A percentile compares a stretch with the other conserved stretches of the same genome.
Conservation (phyloP, 768 basidiomycete genomes). For the Tylopilus plumbeoviolaceoides region DNA sequence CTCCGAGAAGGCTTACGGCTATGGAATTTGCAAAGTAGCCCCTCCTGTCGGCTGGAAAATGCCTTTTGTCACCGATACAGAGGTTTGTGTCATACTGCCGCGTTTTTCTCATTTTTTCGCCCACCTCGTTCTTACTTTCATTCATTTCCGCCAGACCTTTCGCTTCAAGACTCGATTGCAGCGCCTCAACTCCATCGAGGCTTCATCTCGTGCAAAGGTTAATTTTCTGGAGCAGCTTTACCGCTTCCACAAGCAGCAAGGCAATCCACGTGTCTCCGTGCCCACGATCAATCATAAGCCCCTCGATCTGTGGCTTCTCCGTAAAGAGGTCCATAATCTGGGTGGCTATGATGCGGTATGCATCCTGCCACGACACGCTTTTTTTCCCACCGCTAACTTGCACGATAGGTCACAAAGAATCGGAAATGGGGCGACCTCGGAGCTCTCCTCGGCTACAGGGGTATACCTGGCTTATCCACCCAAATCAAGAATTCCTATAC, state of each 20-base stretch:
- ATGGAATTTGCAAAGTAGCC: constrained; percentile 94
- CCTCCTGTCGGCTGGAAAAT: constrained; percentile 93
- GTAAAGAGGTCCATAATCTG: constrained; percentile 85
- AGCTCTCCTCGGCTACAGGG: constrained; percentile 75
- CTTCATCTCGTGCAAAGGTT: constrained; percentile 91
- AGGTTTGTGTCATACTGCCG: constrained; percentile 51
- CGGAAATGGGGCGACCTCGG: constrained; percentile 91
- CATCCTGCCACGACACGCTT: constrained; percentile 14
- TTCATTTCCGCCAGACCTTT: constrained; percentile 53
- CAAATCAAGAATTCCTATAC: constrained; percentile 89
- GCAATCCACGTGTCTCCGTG: constrained; percentile 84
- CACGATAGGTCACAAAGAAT: constrained; percentile 65
- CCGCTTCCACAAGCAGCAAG: constrained; percentile 94
- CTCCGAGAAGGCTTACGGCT: constrained; percentile 61
- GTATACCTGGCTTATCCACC: constrained; percentile 76
- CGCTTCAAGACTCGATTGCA: constrained; percentile 95
- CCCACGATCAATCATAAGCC: constrained; percentile 92
- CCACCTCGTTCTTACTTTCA: constrained; percentile 18
- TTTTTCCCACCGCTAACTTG: constrained; percentile 25
- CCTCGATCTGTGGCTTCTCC: constrained; percentile 88
- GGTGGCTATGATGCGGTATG: constrained; percentile 87
- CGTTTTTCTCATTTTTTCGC: constrained; percentile 23
- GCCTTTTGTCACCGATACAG: constrained; percentile 93
- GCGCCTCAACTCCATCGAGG: constrained; percentile 94
- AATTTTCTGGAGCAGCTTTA: constrained; percentile 97